Evolutionary conservation across 2,329 filamentous ascomycete genomes (phyloP).

Genomic region (Pyricularia sp.): DNA sequence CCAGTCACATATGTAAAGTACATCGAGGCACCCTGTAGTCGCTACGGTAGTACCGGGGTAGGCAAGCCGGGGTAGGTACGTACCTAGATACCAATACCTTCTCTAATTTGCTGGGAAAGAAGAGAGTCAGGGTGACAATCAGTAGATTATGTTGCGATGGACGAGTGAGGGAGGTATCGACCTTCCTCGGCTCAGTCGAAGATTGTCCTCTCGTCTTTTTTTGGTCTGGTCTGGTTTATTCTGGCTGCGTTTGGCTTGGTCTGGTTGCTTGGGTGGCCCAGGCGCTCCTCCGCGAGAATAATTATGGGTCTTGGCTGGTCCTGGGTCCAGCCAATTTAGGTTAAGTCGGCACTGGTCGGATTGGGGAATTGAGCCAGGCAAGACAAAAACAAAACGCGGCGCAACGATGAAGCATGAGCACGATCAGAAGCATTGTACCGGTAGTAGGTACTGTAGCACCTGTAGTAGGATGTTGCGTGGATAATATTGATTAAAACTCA

Average conservation of each 20-base stretch:
- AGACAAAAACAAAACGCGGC: background rate
- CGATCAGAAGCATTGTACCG: background rate
- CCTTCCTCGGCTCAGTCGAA: background rate
- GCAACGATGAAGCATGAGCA: background rate
- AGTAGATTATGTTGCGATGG: background rate
- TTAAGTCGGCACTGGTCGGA: background rate
- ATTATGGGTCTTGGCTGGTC: background rate
- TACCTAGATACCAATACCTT: background rate
- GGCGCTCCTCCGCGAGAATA: background rate
- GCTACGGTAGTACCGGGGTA: no score
- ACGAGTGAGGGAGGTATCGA: background rate
- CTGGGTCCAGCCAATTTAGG: background rate
- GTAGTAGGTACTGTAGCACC: no score
- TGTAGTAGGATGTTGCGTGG: background rate
- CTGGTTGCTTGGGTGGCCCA: background rate
- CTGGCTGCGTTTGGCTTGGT: background rate
- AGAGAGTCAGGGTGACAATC: background rate
- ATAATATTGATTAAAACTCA: background rate
- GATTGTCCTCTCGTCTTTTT: background rate
- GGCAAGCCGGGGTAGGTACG: background rate
- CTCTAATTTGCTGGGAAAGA: background rate
- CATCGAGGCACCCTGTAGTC: no score
- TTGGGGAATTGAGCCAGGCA: background rate
- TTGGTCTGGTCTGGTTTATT: background rate
- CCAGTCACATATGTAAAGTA: background rate